Evolutionary conservation across 306 rosid genomes (phyloP).

Genomic region (Clitoria ternatea): DNA sequence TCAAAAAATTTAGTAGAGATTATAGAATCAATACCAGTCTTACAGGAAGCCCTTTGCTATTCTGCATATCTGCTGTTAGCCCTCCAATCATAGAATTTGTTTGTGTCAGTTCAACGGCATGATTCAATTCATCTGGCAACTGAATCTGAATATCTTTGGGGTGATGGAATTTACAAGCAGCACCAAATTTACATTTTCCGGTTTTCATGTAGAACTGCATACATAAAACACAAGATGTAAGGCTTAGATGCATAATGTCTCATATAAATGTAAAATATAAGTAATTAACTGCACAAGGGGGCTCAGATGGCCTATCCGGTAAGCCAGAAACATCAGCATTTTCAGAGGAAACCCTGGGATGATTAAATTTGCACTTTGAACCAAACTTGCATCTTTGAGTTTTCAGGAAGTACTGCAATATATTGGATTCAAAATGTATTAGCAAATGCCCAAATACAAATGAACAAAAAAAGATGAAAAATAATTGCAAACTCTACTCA

Average conservation of each 20-base stretch:
- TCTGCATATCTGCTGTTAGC: slow-evolving; percentile 43
- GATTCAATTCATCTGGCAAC: slow-evolving; percentile 45
- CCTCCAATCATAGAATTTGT: slow-evolving; percentile 34
- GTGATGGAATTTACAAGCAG: slow-evolving; percentile 86
- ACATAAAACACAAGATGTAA: slow-evolving; percentile 14
- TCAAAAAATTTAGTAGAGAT: background rate
- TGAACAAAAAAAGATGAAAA: background rate
- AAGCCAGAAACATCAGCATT: slow-evolving; percentile 53
- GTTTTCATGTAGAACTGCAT: slow-evolving; percentile 92
- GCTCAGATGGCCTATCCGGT: slow-evolving; percentile 90
- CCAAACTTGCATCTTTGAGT: slow-evolving; percentile 98
- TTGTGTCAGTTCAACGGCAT: slow-evolving; percentile 37
- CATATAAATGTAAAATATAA: slow-evolving; percentile 18
- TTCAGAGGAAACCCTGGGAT: slow-evolving; percentile 71
- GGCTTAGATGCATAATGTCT: slow-evolving; percentile 17
- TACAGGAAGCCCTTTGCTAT: slow-evolving; percentile 93
- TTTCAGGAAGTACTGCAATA: slow-evolving; percentile 76
- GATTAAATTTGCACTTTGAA: slow-evolving; percentile 86
- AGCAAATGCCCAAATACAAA: slow-evolving; percentile 26
- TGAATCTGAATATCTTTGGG: slow-evolving; percentile 76
- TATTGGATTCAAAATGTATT: slow-evolving; percentile 18
- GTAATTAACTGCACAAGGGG: slow-evolving; percentile 79
- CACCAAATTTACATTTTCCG: slow-evolving; percentile 83
- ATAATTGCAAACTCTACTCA: slow-evolving; percentile 41
- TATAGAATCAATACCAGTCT: slow-evolving; percentile 62